Percentiles rank a stretch among this genome's conserved stretches.
phyloP scores from a whole-genome alignment of 73 alveolate genomes.

The Paramecium pentaurelia region DNA sequence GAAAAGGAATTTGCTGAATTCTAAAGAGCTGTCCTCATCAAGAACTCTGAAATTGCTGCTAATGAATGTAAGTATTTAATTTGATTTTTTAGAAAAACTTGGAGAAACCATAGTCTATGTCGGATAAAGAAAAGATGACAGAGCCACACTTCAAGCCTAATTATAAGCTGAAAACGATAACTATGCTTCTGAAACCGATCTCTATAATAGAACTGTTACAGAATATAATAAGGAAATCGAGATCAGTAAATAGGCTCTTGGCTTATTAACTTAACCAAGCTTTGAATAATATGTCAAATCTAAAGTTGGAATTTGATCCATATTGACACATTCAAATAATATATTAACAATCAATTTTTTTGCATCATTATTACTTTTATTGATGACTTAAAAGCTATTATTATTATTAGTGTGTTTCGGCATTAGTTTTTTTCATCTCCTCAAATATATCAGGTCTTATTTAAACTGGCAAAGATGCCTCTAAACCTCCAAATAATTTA shows the following conservation, averaged over 20 bases:
- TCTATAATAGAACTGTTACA: neutral
- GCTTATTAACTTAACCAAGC: neutral
- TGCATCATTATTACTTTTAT: neutral
- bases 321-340: neutral
- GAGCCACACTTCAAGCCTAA: neutral
- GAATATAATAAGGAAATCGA: slow-evolving; percentile 18
- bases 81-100: neutral
- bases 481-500: neutral
- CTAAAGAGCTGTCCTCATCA: slow-evolving; percentile 46
- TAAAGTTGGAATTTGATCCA: slow-evolving; percentile 34
- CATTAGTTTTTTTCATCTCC: neutral
- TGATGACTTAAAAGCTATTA: neutral
- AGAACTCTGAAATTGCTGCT: slow-evolving; percentile 32
- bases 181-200: slow-evolving; percentile 35
- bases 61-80: neutral
- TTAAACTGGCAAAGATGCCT: neutral
- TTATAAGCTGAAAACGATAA: slow-evolving; percentile 47
- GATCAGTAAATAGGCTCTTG: neutral
- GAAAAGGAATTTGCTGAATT: slow-evolving; percentile 39
- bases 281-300: slow-evolving; percentile 43
- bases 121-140: slow-evolving; percentile 21
- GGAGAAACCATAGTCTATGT: neutral
- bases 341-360: neutral
- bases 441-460: neutral
- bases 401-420: neutral